Percentiles rank a stretch among this genome's conserved stretches.
These are phyloP conservation scores for Geosiphon pyriformis DNA, from an alignment of 192 early-diverging fungal species.

Conservation along the genomic window DNA sequence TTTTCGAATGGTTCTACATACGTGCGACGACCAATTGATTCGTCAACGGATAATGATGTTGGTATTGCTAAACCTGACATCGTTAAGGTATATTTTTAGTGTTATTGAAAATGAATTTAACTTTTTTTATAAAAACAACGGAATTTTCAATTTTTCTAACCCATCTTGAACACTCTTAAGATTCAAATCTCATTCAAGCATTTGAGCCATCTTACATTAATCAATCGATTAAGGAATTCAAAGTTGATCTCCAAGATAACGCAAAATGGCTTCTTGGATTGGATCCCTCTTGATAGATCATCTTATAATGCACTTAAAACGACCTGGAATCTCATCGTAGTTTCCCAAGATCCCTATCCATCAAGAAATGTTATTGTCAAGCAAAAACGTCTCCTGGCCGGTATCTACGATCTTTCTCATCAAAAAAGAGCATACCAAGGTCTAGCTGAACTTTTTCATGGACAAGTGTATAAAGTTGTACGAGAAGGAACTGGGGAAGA, in stretches of 20 bases:
- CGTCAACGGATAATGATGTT: neutral
- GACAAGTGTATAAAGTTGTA: neutral
- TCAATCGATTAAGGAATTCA: neutral
- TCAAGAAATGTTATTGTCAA: neutral
- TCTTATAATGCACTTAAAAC: neutral
- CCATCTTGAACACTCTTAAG: neutral
- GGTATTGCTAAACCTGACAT: neutral
- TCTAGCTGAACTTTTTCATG: neutral
- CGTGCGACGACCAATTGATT: neutral
- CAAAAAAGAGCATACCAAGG: neutral
- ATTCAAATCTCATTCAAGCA: constrained; percentile 3
- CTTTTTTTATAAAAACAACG: neutral
- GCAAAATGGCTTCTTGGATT: constrained; percentile 13
- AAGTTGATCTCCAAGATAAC: neutral
- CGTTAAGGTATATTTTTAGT: neutral
- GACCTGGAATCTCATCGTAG: neutral
- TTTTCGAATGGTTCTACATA: neutral
- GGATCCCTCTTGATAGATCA: constrained; percentile 8
- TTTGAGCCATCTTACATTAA: neutral
- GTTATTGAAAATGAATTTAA: too few species aligned
- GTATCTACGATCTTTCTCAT: neutral
- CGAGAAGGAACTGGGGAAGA: neutral
- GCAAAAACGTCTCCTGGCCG: neutral
- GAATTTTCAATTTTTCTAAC: neutral
- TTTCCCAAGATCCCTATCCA: neutral